Evolutionary conservation across 148 eudicot genomes (phyloP).

Genomic region (Tetragonia tetragonoides): DNA sequence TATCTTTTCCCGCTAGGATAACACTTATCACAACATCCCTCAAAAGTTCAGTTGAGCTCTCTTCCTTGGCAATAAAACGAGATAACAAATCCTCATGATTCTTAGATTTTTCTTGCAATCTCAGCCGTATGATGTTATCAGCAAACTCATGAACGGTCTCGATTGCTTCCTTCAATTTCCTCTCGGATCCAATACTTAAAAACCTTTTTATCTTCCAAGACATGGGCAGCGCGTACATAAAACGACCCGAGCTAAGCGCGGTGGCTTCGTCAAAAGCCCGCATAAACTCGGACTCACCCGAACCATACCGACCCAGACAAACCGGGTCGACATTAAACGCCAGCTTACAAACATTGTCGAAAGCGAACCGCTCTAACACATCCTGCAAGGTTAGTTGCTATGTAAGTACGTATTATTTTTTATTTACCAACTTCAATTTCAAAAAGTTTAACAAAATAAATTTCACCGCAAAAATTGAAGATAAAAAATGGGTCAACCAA

Average conservation of each 20-base stretch:
- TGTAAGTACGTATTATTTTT: too few species aligned
- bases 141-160: constrained; percentile 54
- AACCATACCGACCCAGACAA: constrained; percentile 44
- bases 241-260: constrained; percentile 50
- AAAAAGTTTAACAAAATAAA: too few species aligned
- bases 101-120: constrained; percentile 32
- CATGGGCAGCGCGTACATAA: constrained; percentile 40
- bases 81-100: constrained; percentile 50
- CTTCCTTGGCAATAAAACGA: constrained; percentile 42
- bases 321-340: constrained; percentile 76
- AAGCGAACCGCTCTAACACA: constrained; percentile 41
- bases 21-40: constrained; percentile 69
- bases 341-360: constrained; percentile 56
- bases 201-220: constrained; percentile 40
- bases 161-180: constrained; percentile 42
- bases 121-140: constrained; percentile 45
- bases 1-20: constrained; percentile 65
- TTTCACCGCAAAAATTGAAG: too few species aligned
- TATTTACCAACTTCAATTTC: too few species aligned
- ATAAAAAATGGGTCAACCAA: too few species aligned
- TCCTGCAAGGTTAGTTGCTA: constrained; percentile 19
- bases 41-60: constrained; percentile 23
- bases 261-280: constrained; percentile 62
- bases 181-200: constrained; percentile 55
- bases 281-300: constrained; percentile 51